Evolutionary conservation across 2,329 filamentous ascomycete genomes (phyloP).

Genomic region (Calonectria naviculata): DNA sequence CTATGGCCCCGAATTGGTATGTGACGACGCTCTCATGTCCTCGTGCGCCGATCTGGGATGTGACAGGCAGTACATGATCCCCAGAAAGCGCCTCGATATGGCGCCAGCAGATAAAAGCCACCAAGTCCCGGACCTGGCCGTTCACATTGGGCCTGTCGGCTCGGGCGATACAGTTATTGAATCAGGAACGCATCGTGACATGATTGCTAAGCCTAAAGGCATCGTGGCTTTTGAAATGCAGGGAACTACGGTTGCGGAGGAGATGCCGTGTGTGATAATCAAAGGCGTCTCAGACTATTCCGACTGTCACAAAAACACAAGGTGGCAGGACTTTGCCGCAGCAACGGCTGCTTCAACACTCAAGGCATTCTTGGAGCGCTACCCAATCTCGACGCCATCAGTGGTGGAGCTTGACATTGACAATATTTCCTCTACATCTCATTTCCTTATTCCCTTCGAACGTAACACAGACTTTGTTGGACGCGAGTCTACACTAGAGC

Average conservation of each 20-base stretch:
- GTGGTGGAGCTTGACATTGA: neutral
- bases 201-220: neutral
- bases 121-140: neutral
- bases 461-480: conserved; percentile 42
- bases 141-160: neutral
- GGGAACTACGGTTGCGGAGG: neutral
- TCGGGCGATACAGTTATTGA: neutral
- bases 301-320: neutral
- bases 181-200: neutral
- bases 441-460: conserved; percentile 33
- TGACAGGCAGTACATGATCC: neutral
- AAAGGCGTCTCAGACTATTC: neutral
- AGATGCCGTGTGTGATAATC: neutral
- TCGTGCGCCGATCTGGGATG: neutral
- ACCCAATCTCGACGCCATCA: neutral
- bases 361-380: neutral
- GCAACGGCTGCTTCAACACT: neutral
- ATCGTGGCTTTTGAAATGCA: neutral
- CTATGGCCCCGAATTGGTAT: neutral
- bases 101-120: neutral
- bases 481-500: conserved; percentile 15
- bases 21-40: neutral
- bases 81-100: neutral
- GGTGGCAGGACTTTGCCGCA: neutral
- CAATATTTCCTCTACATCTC: neutral